Evolutionary conservation across 805 yeast species (phyloP), one percentile per base, ranked within the genome.

Genomic region (Teunomyces cretensis): DNA sequence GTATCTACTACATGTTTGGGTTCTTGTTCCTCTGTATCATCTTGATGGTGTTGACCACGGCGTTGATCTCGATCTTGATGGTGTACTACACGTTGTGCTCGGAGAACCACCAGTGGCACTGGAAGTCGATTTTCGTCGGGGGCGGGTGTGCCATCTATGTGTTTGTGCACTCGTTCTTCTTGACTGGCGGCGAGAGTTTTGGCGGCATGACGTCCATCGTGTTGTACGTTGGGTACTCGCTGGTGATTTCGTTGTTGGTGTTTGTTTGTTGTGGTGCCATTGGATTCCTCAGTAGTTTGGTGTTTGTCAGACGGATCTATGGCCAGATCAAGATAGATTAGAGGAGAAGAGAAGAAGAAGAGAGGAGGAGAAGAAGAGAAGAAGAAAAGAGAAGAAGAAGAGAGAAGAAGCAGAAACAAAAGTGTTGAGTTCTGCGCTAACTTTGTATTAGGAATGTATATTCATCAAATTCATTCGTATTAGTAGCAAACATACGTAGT

Each of bases 31-130:
- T 91, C 70, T 90, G 97, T 57, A 83, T 88, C 62, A 51, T 84
- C n/a, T 74, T 91, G 60, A 86, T 89, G 88, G 72, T 88, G 9
- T 57, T 86, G 55, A 90, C 97, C 4, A 85, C 96, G 11, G 75
- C 86, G 11, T 74, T 91, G 48, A 89, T 90, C 26, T 84, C 97
- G 0, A 72, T 90, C 16, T 73, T 92, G 58, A 78, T 89, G 65
- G 80, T 86, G 22, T 94, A 94, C 66, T 86, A 88, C 72, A 79
- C 89, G 3, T 76, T 94, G 53, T 88, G 96, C 61, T 73, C 88
- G 41, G 99, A 94, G 63, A 88, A 94, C 65, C 91, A 95, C 74
- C 82, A 83, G 65, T 94, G 99, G 99, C 97, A 92, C 62, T 94
- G 99, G 99, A 83, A 91, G 65, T 81, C 96, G 3, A 68, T 88